Evolutionary conservation across 345 rosid species (phyloP), one percentile per base, ranked within the genome.

Genomic region (Brassica carinata): DNA sequence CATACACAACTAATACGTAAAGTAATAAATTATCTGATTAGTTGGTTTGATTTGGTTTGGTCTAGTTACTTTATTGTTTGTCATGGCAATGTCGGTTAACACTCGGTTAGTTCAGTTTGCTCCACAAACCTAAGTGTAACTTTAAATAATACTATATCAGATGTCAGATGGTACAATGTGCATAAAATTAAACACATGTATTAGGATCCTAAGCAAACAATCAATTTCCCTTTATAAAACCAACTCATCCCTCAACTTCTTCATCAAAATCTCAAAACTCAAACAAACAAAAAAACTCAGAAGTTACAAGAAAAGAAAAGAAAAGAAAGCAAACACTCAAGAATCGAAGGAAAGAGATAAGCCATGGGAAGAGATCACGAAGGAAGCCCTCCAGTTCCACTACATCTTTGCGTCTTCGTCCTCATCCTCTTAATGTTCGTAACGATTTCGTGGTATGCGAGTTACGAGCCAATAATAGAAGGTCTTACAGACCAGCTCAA

Each of bases 351-450:
- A 59, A 10, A 27, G 31, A 36, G 3, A 68, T 17, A 30, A 71
- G 57, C 15, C 53, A 85, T 86, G 90, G 87, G 79, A 18, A 84
- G 67, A 67, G 43, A 62, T 34, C 18, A 74, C 15, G 64, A 77
- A 59, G 82, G 82, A 77, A 67, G 83, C 29, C 73, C 84, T 19
- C 69, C 81, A 67, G 76, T 84, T 72, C 90, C 89, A 1, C 2
- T 83, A 45, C 91, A 87, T 79, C 87, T 87, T 0, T 86, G 84
- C 62, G 85, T 85, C 86, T 87, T 89, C 83, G 7, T 84, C 15
- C 1, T 84, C 15, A 83, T 85, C 59, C 78, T 89, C 68, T 10
- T 89, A 1, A 76, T 82, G 80, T 78, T 89, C 36, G 40, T 87
- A 4, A 80, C 83, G 0, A 36, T 89, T 7, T 78, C 88, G 13